Conservation (phyloP, 306 rosid species). For the Spatholobus suberectus region DNA sequence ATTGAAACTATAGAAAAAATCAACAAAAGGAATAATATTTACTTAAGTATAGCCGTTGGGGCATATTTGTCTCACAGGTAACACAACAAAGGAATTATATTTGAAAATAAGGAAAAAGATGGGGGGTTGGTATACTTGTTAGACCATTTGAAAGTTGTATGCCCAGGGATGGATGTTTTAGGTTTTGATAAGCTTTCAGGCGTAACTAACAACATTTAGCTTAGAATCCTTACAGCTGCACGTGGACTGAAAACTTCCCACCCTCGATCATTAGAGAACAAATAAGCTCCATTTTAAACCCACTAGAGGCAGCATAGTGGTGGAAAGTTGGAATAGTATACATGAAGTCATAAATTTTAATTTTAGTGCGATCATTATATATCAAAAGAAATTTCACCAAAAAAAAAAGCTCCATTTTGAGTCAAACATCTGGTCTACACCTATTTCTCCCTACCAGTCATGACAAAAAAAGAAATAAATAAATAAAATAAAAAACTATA, state of each 20-base stretch:
- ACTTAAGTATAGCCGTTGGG: neutral
- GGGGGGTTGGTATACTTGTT: slow-evolving; percentile 44
- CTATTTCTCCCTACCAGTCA: neutral
- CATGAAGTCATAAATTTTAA: no score
- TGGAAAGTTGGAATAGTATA: no score
- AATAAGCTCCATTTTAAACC: neutral
- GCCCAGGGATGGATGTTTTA: slow-evolving; percentile 25
- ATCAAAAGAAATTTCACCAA: no score
- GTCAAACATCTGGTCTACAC: slow-evolving; percentile 32
- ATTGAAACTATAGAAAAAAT: no score
- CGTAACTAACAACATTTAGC: slow-evolving; percentile 47
- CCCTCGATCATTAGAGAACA: neutral
- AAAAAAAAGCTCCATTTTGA: no score
- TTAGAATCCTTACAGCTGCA: slow-evolving; percentile 41
- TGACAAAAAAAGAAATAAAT: no score
- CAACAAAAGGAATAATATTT: neutral
- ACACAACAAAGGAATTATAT: neutral
- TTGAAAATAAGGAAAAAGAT: neutral
- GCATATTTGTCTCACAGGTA: slow-evolving; percentile 3
- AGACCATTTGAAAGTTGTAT: slow-evolving; percentile 32
- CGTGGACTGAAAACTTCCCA: neutral
- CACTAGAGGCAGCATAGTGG: no score
- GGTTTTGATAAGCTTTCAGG: slow-evolving; percentile 38
- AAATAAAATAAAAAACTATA: no score
- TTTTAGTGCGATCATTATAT: no score